Conservation (phyloP, 1,284 basidiomycete species). For the Phylloboletellus chloephorus region DNA sequence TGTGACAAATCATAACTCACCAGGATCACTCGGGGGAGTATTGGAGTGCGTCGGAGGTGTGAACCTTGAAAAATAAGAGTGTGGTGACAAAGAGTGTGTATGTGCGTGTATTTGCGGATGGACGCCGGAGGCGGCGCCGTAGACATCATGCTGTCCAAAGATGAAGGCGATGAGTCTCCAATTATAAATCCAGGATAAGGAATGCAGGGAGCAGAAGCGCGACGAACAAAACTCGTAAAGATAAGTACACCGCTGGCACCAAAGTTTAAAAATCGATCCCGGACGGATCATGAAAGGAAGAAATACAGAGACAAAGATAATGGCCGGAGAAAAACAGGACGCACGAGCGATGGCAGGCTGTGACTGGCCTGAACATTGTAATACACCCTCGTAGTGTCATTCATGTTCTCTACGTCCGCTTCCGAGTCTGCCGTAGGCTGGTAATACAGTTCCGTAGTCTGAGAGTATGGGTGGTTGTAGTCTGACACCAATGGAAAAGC, state of each 20-base stretch:
- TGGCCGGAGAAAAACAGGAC: conserved; percentile 11
- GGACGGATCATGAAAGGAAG: not conserved
- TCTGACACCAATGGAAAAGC: conserved; percentile 8
- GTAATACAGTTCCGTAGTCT: conserved; percentile 7
- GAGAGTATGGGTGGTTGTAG: conserved; percentile 8
- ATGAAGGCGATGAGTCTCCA: conserved; percentile 4
- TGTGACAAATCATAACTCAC: conserved; percentile 19
- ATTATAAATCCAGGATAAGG: not conserved
- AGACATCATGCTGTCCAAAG: conserved; percentile 17
- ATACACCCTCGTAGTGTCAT: conserved; percentile 9
- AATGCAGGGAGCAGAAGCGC: not conserved
- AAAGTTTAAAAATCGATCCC: too few relatives aligned
- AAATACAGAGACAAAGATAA: not conserved
- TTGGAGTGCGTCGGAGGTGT: conserved; percentile 24
- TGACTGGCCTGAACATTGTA: conserved; percentile 15
- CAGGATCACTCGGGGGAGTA: conserved; percentile 26
- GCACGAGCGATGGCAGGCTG: conserved; percentile 24
- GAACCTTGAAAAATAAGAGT: conserved; percentile 17
- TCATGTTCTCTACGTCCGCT: conserved; percentile 12
- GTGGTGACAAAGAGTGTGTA: conserved; percentile 18
- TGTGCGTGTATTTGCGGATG: conserved; percentile 9
- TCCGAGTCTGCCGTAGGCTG: conserved; percentile 4
- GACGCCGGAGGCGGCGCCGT: conserved; percentile 1
- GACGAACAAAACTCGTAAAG: not conserved
- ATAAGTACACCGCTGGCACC: too few relatives aligned